These are phyloP conservation scores for Pedinophyceae sp. DNA, from an alignment of 139 green algal genomes.

Conservation along the genomic window DNA sequence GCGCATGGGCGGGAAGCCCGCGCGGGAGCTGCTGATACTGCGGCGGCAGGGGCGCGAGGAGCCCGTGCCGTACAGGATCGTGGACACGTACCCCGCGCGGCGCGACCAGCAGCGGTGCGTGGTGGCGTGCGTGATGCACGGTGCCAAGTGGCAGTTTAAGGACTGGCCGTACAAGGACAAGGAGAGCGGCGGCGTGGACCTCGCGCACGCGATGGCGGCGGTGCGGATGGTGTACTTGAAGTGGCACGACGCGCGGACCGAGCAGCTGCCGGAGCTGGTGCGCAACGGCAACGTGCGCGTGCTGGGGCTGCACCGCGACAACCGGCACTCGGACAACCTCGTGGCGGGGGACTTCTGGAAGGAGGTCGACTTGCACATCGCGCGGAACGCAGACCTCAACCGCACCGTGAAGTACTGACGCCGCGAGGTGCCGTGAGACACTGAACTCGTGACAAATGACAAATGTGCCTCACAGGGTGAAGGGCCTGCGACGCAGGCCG, in stretches of 20 bases:
- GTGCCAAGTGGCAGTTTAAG: slow-evolving; percentile 11
- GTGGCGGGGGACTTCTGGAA: too few relatives aligned
- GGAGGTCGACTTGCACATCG: too few relatives aligned
- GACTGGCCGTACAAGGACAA: slow-evolving; percentile 9
- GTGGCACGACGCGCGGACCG: not conserved
- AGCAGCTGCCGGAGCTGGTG: too few relatives aligned
- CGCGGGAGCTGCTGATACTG: not conserved
- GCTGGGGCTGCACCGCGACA: too few relatives aligned
- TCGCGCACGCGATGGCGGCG: slow-evolving; percentile 2
- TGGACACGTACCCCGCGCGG: slow-evolving; percentile 2
- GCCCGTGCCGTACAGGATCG: slow-evolving; percentile 7
- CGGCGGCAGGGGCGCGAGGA: slow-evolving; percentile 1
- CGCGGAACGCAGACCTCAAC: too few relatives aligned
- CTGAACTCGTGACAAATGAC: too few relatives aligned
- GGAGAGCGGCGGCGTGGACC: not conserved
- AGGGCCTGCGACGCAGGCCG: too few relatives aligned
- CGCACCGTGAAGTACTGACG: too few relatives aligned
- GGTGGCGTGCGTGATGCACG: slow-evolving; percentile 5
- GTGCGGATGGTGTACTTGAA: slow-evolving; percentile 4
- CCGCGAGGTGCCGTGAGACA: too few relatives aligned
- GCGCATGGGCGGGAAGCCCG: not conserved
- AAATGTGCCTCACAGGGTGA: too few relatives aligned
- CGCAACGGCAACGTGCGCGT: too few relatives aligned
- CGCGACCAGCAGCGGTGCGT: slow-evolving; percentile 2
- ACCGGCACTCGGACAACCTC: too few relatives aligned